phyloP scores from a whole-genome alignment of 2,329 filamentous ascomycete species.

The Colletotrichum sojae region DNA sequence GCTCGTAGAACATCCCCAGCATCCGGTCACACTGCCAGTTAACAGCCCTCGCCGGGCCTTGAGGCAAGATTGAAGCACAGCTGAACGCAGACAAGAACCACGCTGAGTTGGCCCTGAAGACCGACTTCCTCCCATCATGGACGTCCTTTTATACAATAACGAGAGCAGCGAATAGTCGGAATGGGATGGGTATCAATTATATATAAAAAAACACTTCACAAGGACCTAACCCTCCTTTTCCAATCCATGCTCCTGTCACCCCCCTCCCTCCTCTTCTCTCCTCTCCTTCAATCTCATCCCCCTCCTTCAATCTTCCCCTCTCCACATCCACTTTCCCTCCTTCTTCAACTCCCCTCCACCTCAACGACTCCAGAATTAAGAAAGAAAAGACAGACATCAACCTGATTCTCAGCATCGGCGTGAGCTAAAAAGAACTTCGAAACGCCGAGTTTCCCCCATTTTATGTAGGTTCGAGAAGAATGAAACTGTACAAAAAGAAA shows the following conservation, averaged over 20 bases:
- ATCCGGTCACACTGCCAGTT: too few species aligned
- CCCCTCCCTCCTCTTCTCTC: background rate
- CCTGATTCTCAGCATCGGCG: background rate
- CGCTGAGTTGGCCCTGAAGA: too few species aligned
- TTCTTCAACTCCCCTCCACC: background rate
- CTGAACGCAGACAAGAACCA: too few species aligned
- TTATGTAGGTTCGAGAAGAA: background rate
- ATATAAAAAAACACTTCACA: conserved; percentile 11
- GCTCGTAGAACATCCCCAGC: too few species aligned
- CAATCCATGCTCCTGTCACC: background rate
- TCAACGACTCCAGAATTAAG: background rate
- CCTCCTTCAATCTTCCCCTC: background rate
- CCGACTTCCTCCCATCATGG: too few species aligned
- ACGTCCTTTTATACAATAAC: too few species aligned
- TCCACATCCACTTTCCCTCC: background rate
- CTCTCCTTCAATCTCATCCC: background rate
- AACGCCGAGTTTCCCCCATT: background rate
- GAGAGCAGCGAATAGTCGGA: conserved; percentile 49
- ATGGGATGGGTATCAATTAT: conserved; percentile 41
- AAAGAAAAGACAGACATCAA: background rate
- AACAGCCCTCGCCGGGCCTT: too few species aligned
- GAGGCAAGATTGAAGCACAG: too few species aligned
- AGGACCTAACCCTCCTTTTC: background rate
- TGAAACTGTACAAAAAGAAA: background rate
- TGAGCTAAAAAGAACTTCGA: background rate